phyloP scores from a whole-genome alignment of 2,329 filamentous ascomycete species.

The Trichoderma sp. region DNA sequence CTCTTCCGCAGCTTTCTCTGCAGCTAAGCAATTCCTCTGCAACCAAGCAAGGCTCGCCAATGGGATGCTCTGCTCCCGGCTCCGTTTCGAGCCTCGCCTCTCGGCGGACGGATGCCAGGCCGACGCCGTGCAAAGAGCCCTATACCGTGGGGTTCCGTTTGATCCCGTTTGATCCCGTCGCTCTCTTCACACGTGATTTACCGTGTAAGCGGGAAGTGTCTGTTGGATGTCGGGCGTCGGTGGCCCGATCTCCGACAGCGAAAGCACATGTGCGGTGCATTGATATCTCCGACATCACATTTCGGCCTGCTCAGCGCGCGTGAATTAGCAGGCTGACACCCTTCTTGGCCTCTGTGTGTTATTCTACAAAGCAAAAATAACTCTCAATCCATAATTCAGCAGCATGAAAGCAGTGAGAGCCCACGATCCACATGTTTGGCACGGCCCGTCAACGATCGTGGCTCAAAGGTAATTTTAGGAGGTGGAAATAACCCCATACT shows the following conservation, averaged over 20 bases:
- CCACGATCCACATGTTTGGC: neutral
- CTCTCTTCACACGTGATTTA: neutral
- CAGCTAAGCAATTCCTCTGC: too few species aligned
- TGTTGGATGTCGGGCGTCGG: neutral
- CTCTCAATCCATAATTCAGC: neutral
- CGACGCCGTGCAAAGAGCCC: neutral
- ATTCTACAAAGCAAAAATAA: neutral
- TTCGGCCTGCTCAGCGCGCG: neutral
- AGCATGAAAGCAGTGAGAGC: neutral
- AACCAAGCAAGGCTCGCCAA: constrained; percentile 7
- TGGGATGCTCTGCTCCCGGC: neutral
- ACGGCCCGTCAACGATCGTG: neutral
- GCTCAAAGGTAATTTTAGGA: neutral
- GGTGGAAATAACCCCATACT: neutral
- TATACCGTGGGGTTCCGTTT: neutral
- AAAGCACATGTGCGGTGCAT: neutral
- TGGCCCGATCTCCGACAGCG: neutral
- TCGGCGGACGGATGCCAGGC: neutral
- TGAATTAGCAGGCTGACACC: neutral
- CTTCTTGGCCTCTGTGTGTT: neutral
- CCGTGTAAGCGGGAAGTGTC: neutral
- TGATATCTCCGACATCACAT: neutral
- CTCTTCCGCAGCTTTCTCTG: neutral
- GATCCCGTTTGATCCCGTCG: neutral
- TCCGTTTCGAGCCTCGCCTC: neutral